Percentiles rank a stretch among this genome's conserved stretches.
Evolutionary conservation across 1,284 basidiomycete genomes (phyloP).

Genomic region (Schizophyllum commune): DNA sequence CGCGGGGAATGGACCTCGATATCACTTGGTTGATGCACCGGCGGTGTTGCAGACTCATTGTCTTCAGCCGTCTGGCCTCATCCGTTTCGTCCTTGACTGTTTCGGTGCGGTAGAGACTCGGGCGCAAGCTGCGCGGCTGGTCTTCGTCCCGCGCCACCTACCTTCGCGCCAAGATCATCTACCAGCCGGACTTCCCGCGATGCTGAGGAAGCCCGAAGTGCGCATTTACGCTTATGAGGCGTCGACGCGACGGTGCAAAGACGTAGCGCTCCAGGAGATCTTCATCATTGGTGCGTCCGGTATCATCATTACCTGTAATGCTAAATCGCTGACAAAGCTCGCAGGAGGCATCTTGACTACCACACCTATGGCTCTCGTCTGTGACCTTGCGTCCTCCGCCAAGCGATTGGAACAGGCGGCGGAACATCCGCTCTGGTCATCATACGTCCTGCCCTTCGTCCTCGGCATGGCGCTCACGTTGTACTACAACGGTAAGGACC

Average conservation of each 20-base stretch:
- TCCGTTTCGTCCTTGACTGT: neutral
- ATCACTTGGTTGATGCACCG: neutral
- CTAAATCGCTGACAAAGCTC: neutral
- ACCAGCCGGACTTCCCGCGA: neutral
- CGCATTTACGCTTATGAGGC: neutral
- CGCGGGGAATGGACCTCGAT: neutral
- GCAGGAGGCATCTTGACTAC: constrained; percentile 65
- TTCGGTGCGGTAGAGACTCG: neutral
- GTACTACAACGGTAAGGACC: constrained; percentile 25
- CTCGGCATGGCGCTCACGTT: constrained; percentile 39
- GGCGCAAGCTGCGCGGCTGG: neutral
- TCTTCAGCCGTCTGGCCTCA: neutral
- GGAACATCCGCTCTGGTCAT: constrained; percentile 57
- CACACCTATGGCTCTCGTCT: constrained; percentile 46
- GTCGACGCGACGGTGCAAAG: neutral
- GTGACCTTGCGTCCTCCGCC: constrained; percentile 37
- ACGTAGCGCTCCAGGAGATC: neutral
- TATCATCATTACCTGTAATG: neutral
- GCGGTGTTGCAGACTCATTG: neutral
- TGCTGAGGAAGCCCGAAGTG: neutral
- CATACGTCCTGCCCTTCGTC: constrained; percentile 52
- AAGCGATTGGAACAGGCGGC: constrained; percentile 39
- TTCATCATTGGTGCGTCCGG: neutral
- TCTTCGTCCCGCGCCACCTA: neutral
- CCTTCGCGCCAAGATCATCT: neutral